These are phyloP conservation scores for Pyrenophora tritici-repentis DNA, from an alignment of 2,329 filamentous ascomycete species.

Conservation along the genomic window DNA sequence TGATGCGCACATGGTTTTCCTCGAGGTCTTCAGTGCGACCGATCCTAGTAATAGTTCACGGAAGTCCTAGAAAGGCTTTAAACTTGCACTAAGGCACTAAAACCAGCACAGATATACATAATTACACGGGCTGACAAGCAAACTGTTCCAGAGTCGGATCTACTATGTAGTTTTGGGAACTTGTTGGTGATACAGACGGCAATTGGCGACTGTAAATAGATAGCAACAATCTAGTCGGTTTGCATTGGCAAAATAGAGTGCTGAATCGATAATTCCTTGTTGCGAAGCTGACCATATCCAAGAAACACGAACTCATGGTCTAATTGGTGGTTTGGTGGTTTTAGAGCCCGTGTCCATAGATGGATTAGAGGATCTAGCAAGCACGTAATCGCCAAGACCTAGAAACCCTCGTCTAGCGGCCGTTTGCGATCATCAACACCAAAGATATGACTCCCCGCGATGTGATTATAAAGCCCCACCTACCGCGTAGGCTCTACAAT, in stretches of 20 bases:
- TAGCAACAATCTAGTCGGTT: too few species aligned
- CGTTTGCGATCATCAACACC: slow-evolving; percentile 24
- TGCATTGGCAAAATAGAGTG: too few species aligned
- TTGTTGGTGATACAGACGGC: not conserved
- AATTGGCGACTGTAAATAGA: not conserved
- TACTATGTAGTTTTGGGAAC: not conserved
- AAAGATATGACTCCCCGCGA: slow-evolving; percentile 35
- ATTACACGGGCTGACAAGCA: not conserved
- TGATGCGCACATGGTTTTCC: not conserved
- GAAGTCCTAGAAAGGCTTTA: too few species aligned
- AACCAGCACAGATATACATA: too few species aligned
- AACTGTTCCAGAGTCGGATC: not conserved
- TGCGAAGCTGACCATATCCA: too few species aligned
- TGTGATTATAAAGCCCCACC: slow-evolving; percentile 21
- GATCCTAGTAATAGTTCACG: not conserved
- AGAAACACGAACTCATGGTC: too few species aligned
- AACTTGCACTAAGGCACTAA: too few species aligned
- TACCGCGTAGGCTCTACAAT: slow-evolving; percentile 16
- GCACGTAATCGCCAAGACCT: slow-evolving; percentile 41
- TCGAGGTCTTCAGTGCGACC: not conserved
- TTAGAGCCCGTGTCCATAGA: too few species aligned
- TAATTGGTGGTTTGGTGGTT: too few species aligned
- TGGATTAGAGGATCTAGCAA: slow-evolving; percentile 10
- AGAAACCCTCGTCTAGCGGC: slow-evolving; percentile 32
- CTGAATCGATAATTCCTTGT: too few species aligned